Evolutionary conservation across 331 rosid genomes (phyloP), one percentile per base, ranked within the genome.

Genomic region (Malus hybrid): DNA sequence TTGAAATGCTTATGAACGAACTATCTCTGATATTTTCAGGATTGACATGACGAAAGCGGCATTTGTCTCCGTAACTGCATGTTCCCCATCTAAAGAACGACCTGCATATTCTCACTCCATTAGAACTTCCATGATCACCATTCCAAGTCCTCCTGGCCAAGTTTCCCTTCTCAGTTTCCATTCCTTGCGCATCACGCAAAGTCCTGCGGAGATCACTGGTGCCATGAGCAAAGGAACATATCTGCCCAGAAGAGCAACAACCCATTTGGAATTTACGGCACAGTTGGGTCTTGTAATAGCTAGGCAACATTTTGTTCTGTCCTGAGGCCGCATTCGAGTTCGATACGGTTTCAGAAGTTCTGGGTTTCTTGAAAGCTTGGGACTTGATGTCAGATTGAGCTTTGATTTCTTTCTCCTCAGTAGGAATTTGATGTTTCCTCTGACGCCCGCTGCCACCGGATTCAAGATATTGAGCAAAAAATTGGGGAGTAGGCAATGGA

Each of bases 201-300:
- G 46, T 56, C 56, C 70, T 48, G 29, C 29, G 29, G 18, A 85
- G 62, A 3, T 87, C 89, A 1, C 28, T 5, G 2, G 12, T 1
- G 48, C 82, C 75, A 48, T 85, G 89, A 5, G 91, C 89, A 42
- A 55, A 85, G 13, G 15, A 39, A 73, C 89, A 85, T 15, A 30
- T 52, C 29, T 66, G 30, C 2, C 85, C 89, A 46, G 6, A 30
- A n/a, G 0, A 0, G 33, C 91, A 87, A 1, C 28, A 4, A 2
- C 91, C 86, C 1, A 18, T 7, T 65, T 48, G 65, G 81, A 81
- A 83, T 30, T 48, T 76, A 22, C 46, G 42, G 82, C 91, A 85
- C 11, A 87, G 18, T 7, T 50, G 66, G 6, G 87, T 83, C 78
- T 85, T 87, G 72, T 66, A 53, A 20, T 63, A 7, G 14, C 34